Percentiles rank a stretch among this genome's conserved stretches.
Evolutionary conservation across 257 asterid species (phyloP).

Genomic region (Solanum tarapatanum): DNA sequence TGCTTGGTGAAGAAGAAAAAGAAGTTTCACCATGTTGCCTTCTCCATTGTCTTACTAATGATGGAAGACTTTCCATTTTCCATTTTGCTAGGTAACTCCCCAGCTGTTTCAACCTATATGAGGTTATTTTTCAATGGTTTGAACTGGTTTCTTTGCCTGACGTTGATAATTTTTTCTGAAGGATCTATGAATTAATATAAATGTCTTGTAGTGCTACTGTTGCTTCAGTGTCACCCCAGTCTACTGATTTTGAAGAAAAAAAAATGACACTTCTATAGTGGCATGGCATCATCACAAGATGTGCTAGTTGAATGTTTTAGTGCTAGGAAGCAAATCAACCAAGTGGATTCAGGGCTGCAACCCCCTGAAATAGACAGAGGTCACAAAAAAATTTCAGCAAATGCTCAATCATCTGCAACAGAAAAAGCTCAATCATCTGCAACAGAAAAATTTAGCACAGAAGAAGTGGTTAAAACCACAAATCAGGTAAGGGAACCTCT

Average conservation of each 20-base stretch:
- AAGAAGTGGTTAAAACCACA: slow-evolving; percentile 13
- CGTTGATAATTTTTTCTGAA: not conserved
- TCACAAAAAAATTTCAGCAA: not conserved
- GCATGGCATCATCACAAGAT: slow-evolving; percentile 14
- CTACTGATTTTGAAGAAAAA: slow-evolving; percentile 35
- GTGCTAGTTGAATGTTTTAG: slow-evolving; percentile 12
- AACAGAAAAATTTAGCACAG: slow-evolving; percentile 4
- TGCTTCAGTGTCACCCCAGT: slow-evolving; percentile 23
- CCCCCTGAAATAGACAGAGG: not conserved
- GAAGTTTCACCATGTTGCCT: slow-evolving; percentile 83
- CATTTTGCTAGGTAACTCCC: slow-evolving; percentile 73
- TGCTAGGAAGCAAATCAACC: not conserved
- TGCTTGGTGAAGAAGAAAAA: slow-evolving; percentile 56
- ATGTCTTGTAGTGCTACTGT: slow-evolving; percentile 46
- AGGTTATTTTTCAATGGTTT: not conserved
- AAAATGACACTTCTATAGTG: slow-evolving; percentile 13
- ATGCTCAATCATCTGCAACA: not conserved
- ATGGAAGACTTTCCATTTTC: slow-evolving; percentile 72
- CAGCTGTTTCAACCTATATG: not conserved
- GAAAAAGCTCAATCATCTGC: slow-evolving; percentile 3
- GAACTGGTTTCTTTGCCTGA: not conserved
- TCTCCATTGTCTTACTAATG: slow-evolving; percentile 61
- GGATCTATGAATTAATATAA: not conserved
- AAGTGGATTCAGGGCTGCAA: not conserved
- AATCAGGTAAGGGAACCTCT: slow-evolving; percentile 19